A percentile compares a stretch with the other conserved stretches of the same genome.
These are phyloP conservation scores for Sporisorium sorghi DNA, from an alignment of 1,284 basidiomycete genomes.

Conservation along the genomic window DNA sequence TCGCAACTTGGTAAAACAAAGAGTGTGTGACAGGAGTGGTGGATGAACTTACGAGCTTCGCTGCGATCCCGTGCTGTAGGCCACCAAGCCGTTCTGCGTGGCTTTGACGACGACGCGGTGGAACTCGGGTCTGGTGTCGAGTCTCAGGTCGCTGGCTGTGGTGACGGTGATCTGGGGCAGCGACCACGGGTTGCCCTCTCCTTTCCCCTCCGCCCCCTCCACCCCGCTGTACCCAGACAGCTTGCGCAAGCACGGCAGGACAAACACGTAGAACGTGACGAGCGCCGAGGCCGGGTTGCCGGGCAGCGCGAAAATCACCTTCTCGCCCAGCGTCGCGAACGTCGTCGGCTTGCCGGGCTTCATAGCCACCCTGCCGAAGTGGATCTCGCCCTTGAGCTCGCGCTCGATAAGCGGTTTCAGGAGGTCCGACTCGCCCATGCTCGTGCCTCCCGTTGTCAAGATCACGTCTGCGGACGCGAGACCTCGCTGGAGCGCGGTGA, in stretches of 20 bases:
- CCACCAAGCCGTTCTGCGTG: constrained; percentile 73
- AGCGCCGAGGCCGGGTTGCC: constrained; percentile 89
- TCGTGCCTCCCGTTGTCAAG: constrained; percentile 86
- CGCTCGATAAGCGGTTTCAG: constrained; percentile 88
- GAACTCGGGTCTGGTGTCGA: constrained; percentile 83
- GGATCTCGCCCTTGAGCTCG: constrained; percentile 78
- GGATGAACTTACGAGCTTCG: constrained; percentile 48
- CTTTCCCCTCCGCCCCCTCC: neutral
- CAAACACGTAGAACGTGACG: constrained; percentile 88
- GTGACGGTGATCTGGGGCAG: constrained; percentile 78
- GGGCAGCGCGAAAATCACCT: constrained; percentile 82
- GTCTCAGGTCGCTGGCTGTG: constrained; percentile 75
- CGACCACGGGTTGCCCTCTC: constrained; percentile 72
- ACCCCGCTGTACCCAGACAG: constrained; percentile 69
- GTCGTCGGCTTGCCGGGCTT: constrained; percentile 75
- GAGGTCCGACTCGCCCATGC: constrained; percentile 87
- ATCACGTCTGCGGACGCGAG: constrained; percentile 78
- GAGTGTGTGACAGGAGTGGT: too few relatives aligned
- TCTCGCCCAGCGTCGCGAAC: constrained; percentile 77
- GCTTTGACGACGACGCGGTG: constrained; percentile 79
- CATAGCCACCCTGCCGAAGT: constrained; percentile 79
- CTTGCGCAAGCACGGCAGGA: constrained; percentile 80
- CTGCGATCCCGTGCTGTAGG: constrained; percentile 72
- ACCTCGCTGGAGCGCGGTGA: constrained; percentile 74
- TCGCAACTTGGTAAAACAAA: too few relatives aligned